Percentiles rank a stretch among this genome's conserved stretches.
Evolutionary conservation across 352 stramenopile genomes (phyloP).

Genomic region (Phytophthora pseudosyringae): DNA sequence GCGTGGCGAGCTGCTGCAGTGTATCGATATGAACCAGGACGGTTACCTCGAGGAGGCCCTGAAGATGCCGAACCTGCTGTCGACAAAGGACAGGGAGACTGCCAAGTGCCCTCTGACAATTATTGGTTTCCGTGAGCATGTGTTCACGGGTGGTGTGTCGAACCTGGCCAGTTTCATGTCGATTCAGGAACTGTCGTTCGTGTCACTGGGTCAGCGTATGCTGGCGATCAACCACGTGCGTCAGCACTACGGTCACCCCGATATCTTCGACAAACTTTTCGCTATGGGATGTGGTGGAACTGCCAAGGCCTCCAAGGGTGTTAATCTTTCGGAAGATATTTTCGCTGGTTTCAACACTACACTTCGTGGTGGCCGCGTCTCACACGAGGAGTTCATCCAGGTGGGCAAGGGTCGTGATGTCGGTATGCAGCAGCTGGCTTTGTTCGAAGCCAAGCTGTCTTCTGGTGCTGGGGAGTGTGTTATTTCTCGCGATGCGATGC

Average conservation of each 20-base stretch:
- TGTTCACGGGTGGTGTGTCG: conserved; percentile 86
- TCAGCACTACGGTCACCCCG: conserved; percentile 88
- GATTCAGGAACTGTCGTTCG: conserved; percentile 88
- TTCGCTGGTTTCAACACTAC: conserved; percentile 89
- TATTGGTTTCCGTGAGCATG: conserved; percentile 88
- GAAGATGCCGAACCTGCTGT: conserved; percentile 90
- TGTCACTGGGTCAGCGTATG: conserved; percentile 87
- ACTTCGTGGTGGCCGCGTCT: conserved; percentile 75
- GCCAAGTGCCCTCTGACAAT: conserved; percentile 82
- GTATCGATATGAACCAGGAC: conserved; percentile 94
- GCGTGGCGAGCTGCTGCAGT: conserved; percentile 85
- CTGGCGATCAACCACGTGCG: conserved; percentile 77
- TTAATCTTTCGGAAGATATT: conserved; percentile 92
- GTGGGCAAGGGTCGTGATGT: conserved; percentile 98
- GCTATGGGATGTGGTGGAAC: conserved; percentile 83
- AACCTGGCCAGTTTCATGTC: conserved; percentile 90
- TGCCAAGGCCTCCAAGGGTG: conserved; percentile 83
- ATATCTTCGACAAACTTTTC: conserved; percentile 91
- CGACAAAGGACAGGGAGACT: conserved; percentile 74
- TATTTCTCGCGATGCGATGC: conserved; percentile 96
- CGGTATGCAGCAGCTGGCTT: conserved; percentile 98
- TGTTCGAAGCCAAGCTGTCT: conserved; percentile 98
- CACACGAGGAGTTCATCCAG: conserved; percentile 88
- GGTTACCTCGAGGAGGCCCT: conserved; percentile 84
- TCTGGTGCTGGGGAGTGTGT: conserved; percentile 98